phyloP scores from a whole-genome alignment of 345 rosid genomes.

The Capsella bursapastoris region DNA sequence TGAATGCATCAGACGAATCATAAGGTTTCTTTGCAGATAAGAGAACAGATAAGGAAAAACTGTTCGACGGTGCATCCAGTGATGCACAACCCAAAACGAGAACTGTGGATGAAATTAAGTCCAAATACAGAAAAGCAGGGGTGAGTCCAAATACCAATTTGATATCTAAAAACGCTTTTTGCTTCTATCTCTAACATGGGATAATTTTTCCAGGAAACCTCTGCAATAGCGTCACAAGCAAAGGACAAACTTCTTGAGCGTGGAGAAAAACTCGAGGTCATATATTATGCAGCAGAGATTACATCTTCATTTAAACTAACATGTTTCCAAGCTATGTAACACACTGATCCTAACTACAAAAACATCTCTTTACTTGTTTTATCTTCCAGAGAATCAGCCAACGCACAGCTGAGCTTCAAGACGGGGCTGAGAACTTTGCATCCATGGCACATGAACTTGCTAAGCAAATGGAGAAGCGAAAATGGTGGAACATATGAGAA shows the following conservation, averaged over 20 bases:
- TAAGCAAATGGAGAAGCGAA: conserved; percentile 82
- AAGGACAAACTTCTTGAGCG: conserved; percentile 77
- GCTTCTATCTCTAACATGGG: conserved; percentile 33
- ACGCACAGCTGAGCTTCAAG: conserved; percentile 79
- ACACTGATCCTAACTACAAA: conserved; percentile 25
- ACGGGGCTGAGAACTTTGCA: conserved; percentile 78
- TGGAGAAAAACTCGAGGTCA: conserved; percentile 81
- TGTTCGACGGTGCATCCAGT: conserved; percentile 68
- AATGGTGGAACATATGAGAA: conserved; percentile 80
- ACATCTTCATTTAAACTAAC: not conserved
- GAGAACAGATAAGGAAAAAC: conserved; percentile 58
- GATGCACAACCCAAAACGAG: conserved; percentile 64
- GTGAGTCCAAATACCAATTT: conserved; percentile 42
- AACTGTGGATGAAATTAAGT: conserved; percentile 84
- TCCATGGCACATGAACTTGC: conserved; percentile 78
- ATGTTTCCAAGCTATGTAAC: conserved; percentile 9
- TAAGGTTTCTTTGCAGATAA: conserved; percentile 53
- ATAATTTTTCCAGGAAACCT: conserved; percentile 59
- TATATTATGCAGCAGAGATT: not conserved
- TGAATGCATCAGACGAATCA: conserved; percentile 13
- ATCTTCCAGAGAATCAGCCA: conserved; percentile 60
- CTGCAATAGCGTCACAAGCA: conserved; percentile 73
- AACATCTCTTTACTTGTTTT: conserved; percentile 6
- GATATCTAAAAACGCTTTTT: not conserved
- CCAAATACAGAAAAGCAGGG: conserved; percentile 74